Percentiles rank a stretch among this genome's conserved stretches.
phyloP scores from a whole-genome alignment of 768 basidiomycete species.

The Amanita exitialis region DNA sequence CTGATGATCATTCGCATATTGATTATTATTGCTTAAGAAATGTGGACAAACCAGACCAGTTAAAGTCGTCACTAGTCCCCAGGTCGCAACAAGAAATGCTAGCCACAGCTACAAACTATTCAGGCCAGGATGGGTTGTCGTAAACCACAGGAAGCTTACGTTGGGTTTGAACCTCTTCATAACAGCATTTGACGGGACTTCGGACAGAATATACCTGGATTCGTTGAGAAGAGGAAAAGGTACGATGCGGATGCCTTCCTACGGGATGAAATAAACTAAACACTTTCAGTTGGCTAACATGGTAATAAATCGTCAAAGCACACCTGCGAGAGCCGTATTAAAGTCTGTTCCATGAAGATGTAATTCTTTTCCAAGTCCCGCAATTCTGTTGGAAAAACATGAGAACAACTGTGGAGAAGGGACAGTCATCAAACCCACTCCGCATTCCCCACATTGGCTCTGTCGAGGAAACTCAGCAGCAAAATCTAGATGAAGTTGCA shows the following conservation, averaged over 20 bases:
- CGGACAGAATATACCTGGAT: slow-evolving; percentile 39
- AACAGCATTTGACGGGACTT: slow-evolving; percentile 40
- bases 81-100: slow-evolving; percentile 39
- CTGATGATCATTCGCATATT: slow-evolving; percentile 8
- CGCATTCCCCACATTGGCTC: not conserved
- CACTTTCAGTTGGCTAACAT: no score
- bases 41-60: slow-evolving; percentile 26
- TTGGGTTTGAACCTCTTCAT: slow-evolving; percentile 36
- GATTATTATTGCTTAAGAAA: not conserved
- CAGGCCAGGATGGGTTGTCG: not conserved
- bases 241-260: no score
- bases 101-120: slow-evolving; percentile 37
- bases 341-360: slow-evolving; percentile 23
- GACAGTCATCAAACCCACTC: not conserved
- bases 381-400: no score
- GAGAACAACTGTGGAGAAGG: slow-evolving; percentile 34
- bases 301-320: not conserved
- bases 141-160: slow-evolving; percentile 14
- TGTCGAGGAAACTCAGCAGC: not conserved
- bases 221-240: no score
- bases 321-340: not conserved
- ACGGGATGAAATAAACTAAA: no score
- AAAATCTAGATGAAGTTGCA: not conserved
- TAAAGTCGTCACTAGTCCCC: slow-evolving; percentile 48
- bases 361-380: no score